Evolutionary conservation across 2,329 filamentous ascomycete genomes (phyloP).

Genomic region (Exophiala lecanii-corni): DNA sequence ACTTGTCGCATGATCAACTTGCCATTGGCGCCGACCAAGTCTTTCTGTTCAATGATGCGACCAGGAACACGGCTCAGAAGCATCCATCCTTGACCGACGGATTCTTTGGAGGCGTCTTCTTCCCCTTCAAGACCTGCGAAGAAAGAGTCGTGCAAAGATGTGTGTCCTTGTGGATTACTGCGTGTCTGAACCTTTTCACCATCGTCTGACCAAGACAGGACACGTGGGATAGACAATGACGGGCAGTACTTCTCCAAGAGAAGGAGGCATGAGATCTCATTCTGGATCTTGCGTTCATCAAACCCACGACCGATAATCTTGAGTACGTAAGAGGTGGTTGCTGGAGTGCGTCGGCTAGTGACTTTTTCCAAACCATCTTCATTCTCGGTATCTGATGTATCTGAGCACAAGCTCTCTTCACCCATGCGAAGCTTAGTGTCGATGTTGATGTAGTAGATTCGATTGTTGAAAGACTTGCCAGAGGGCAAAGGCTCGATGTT

Average conservation of each 20-base stretch:
- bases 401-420: not conserved
- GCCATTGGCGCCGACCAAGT: conserved; percentile 11
- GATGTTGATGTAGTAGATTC: conserved; percentile 24
- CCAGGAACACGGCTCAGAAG: conserved; percentile 17
- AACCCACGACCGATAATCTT: conserved; percentile 19
- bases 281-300: conserved; percentile 19
- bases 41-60: conserved; percentile 12
- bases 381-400: not conserved
- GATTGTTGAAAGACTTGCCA: conserved; percentile 24
- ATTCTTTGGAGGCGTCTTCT: conserved; percentile 9
- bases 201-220: conserved; percentile 23
- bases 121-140: not conserved
- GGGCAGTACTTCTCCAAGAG: conserved; percentile 21
- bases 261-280: conserved; percentile 19
- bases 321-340: conserved; percentile 14
- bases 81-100: conserved; percentile 17
- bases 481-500: conserved; percentile 13
- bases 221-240: conserved; percentile 14
- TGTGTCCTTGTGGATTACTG: conserved; percentile 9
- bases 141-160: not conserved
- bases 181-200: conserved; percentile 16
- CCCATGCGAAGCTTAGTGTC: conserved; percentile 1
- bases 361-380: not conserved
- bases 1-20: conserved; percentile 17
- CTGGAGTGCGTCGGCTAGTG: conserved; percentile 1